Evolutionary conservation across 495 filamentous ascomycete genomes (phyloP).

Genomic region (Talaromyces ruber): DNA sequence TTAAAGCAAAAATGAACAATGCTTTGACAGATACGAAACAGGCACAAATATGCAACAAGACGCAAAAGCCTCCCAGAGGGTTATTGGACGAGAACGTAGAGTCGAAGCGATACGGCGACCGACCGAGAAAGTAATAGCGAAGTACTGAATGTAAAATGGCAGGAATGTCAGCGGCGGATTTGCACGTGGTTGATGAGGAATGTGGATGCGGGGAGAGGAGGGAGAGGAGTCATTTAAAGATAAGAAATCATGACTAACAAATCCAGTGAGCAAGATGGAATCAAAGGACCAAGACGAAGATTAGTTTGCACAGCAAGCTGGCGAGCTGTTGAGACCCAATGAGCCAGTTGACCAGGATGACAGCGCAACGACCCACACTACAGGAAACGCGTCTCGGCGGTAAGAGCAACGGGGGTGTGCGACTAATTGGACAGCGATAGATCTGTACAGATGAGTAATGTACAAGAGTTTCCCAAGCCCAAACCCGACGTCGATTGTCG

Average conservation of each 20-base stretch:
- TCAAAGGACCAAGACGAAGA: neutral
- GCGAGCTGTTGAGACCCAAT: constrained; percentile 14
- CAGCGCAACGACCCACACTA: constrained; percentile 36
- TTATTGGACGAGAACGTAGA: neutral
- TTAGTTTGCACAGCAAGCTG: constrained; percentile 11
- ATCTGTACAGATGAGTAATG: neutral
- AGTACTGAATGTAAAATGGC: neutral
- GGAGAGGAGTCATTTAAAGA: neutral
- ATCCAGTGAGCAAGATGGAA: constrained; percentile 6
- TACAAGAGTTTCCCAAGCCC: neutral
- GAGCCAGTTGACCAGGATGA: constrained; percentile 39
- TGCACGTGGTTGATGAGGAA: constrained; percentile 7
- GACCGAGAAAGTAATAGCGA: neutral
- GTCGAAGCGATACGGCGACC: neutral
- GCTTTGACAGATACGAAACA: neutral
- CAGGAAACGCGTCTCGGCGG: constrained; percentile 21
- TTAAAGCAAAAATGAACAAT: constrained; percentile 8
- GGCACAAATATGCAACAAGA: constrained; percentile 14
- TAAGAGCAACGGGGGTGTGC: neutral
- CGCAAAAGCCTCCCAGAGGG: constrained; percentile 14
- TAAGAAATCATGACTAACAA: neutral
- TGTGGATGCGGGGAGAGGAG: constrained; percentile 1
- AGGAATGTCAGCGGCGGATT: constrained; percentile 6
- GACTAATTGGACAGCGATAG: neutral
- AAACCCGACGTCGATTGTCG: neutral